These are phyloP conservation scores for Xylaria longipes DNA, from an alignment of 495 filamentous ascomycete species.

Conservation along the genomic window DNA sequence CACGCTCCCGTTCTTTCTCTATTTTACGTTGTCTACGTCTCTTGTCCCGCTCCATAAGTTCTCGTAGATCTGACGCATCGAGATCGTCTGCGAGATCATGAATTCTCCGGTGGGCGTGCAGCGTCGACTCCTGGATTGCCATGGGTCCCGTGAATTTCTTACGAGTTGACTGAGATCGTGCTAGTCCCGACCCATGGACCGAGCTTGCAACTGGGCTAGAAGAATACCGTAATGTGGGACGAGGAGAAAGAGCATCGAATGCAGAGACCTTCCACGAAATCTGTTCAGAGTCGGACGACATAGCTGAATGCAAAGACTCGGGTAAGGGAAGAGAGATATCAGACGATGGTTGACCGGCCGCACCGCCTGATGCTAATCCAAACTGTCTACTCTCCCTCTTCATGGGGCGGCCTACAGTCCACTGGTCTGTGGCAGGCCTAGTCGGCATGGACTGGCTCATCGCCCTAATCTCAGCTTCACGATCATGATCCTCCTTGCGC, in stretches of 20 bases:
- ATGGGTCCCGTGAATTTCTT: conserved; percentile 53
- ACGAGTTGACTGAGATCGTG: conserved; percentile 49
- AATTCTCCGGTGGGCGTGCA: conserved; percentile 72
- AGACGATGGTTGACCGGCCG: conserved; percentile 68
- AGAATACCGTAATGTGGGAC: conserved; percentile 78
- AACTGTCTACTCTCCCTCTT: conserved; percentile 70
- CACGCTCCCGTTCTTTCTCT: conserved; percentile 71
- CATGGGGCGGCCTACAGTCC: conserved; percentile 55
- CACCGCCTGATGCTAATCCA: conserved; percentile 58
- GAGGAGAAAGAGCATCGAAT: conserved; percentile 76
- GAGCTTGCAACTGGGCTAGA: conserved; percentile 61
- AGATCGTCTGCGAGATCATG: conserved; percentile 83
- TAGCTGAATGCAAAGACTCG: conserved; percentile 74
- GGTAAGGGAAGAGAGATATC: conserved; percentile 75
- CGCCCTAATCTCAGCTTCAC: conserved; percentile 86
- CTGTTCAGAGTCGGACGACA: conserved; percentile 74
- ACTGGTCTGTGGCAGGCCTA: conserved; percentile 61
- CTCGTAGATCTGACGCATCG: conserved; percentile 77
- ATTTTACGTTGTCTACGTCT: conserved; percentile 77
- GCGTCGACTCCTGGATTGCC: conserved; percentile 66
- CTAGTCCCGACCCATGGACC: conserved; percentile 28
- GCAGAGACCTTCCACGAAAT: conserved; percentile 75
- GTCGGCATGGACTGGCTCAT: conserved; percentile 75
- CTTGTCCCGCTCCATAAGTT: conserved; percentile 84
- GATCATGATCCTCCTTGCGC: conserved; percentile 71